Evolutionary conservation across 1,284 basidiomycete genomes (phyloP).

Genomic region (Puccinia triticina): DNA sequence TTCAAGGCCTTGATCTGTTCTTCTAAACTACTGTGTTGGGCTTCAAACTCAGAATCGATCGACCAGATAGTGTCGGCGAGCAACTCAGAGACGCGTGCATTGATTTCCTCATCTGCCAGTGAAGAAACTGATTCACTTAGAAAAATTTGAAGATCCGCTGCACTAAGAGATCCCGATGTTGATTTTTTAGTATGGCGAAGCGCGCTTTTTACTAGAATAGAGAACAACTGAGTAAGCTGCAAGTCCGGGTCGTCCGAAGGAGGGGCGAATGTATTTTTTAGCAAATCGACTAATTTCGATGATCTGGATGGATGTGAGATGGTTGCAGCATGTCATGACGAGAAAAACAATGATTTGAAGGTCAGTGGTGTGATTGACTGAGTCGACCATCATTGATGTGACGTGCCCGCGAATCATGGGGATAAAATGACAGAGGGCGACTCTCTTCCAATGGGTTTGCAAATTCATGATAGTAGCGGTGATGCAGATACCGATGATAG

Average conservation of each 20-base stretch:
- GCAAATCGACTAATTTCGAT: background rate
- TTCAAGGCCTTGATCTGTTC: constrained; percentile 31
- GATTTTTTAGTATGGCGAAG: background rate
- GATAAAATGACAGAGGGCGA: background rate
- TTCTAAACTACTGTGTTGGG: constrained; percentile 20
- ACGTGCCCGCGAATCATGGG: background rate
- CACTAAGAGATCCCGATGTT: background rate
- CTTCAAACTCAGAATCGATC: constrained; percentile 40
- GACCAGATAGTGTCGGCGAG: constrained; percentile 48
- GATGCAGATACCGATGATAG: background rate
- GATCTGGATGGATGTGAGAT: constrained; percentile 13
- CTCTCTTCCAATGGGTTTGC: background rate
- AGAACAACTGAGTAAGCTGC: constrained; percentile 19
- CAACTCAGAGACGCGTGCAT: constrained; percentile 35
- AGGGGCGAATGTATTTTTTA: background rate
- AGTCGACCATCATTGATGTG: background rate
- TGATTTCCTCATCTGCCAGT: constrained; percentile 26
- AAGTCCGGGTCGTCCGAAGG: constrained; percentile 5
- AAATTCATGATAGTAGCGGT: background rate
- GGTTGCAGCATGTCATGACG: background rate
- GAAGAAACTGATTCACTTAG: background rate
- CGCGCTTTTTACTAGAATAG: background rate
- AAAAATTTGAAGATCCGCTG: background rate
- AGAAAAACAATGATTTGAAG: background rate
- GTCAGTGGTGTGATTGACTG: background rate